Base-by-base conservation (phyloP, 2,329 filamentous ascomycete species). In the Ophidiomyces ophidiicola region DNA sequence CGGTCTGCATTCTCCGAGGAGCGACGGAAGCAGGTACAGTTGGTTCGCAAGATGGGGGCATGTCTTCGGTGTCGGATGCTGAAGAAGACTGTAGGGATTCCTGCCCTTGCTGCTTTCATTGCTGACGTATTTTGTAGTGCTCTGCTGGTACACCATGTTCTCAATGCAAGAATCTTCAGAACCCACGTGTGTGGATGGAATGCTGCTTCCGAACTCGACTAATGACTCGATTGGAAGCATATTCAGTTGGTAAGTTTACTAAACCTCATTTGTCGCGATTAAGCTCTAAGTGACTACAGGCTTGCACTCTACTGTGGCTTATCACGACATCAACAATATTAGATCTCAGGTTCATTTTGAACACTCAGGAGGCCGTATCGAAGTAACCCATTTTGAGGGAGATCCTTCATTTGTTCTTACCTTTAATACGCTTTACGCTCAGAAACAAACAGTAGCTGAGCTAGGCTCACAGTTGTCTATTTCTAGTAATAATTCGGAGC, bases 1-100 rank as follows among this genome's bases (percentile, higher is more conserved):
- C 64, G 74, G 30, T 69, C 69, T 3, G 62, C 68, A n/a, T 77
- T 78, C 49, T 64, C 67, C 20, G 70, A 72, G 30, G 62, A 64
- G 15, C 60, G 73, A 43, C 66, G 74, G 23, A 69, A 72, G 45
- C 71, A 77, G 50, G 73, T 77, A 1, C 69, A 73, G 45, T 67
- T 72, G 44, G 69, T 76, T 23, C 65, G 74, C 17, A 76, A 76
- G 52, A 63, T 67, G 37, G 74, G 74, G 8, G 74, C 74, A 5
- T 78, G 74, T 49, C 69, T 77, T 45, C 68, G 74, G 23, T 78
- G 74, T 51, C 70, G 73, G 10, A 76, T 78, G 73, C 58, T 78
- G 17, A 78, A 76, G 57, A 78, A 78, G 49, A 70, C 72, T 25
- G 61, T 64, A 58, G 45, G 55, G 10, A 8, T 34, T 25, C 34